phyloP scores from a whole-genome alignment of 306 rosid species.

The Fragaria nilgerrensis region DNA sequence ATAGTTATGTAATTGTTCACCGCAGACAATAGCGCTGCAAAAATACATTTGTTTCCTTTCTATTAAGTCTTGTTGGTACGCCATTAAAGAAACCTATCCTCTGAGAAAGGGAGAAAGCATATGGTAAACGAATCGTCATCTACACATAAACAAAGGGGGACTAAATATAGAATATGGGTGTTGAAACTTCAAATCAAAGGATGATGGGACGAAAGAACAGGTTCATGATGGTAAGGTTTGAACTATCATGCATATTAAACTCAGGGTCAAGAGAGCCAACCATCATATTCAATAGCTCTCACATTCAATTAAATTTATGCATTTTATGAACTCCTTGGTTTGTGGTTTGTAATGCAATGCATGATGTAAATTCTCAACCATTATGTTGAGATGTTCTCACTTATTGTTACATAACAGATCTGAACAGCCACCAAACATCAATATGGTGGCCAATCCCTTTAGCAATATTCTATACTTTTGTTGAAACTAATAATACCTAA shows the following conservation, averaged over 20 bases:
- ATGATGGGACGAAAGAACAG: no score
- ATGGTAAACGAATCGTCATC: no score
- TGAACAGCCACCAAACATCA: not conserved
- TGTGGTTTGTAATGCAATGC: not conserved
- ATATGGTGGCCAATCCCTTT: not conserved
- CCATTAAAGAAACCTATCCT: not conserved
- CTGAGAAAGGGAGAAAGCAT: not conserved
- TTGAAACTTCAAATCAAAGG: no score
- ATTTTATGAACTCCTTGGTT: not conserved
- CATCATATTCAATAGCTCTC: not conserved
- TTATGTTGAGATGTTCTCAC: not conserved
- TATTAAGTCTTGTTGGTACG: not conserved
- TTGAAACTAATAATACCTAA: not conserved
- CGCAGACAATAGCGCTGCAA: no score
- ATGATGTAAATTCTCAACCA: not conserved
- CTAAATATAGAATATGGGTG: no score
- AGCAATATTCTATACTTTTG: not conserved
- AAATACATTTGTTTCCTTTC: no score
- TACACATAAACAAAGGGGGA: no score
- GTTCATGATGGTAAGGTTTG: not conserved
- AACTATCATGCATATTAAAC: not conserved
- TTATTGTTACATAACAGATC: not conserved
- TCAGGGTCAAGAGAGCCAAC: not conserved
- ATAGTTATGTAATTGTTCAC: no score
- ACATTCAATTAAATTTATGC: not conserved